Conservation (phyloP, 106 monocot species). For the Dioscorea zingiberensis region DNA sequence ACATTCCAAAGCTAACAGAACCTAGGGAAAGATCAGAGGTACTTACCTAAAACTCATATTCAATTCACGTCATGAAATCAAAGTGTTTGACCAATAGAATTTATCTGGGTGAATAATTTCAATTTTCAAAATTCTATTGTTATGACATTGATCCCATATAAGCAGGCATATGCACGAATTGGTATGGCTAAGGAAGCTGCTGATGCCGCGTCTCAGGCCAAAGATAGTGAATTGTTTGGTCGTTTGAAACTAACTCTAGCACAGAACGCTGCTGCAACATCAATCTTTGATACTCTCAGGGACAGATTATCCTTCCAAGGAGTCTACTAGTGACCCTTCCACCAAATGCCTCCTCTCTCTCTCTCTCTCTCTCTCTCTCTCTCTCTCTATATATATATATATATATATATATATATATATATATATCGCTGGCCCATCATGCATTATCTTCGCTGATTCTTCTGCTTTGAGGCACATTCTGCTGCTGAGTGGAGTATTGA, state of each 20-base stretch:
- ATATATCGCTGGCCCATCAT: no score
- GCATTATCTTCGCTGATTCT: no score
- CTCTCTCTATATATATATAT: no score
- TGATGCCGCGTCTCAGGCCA: slow-evolving; percentile 87
- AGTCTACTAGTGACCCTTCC: slow-evolving; percentile 23
- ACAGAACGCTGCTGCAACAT: slow-evolving; percentile 63
- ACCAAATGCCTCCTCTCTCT: no score
- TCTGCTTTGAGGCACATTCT: no score
- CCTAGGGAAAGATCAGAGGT: slow-evolving; percentile 94
- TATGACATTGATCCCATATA: neutral
- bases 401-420: no score
- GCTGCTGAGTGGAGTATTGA: no score
- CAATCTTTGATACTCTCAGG: slow-evolving; percentile 76
- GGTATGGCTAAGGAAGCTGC: slow-evolving; percentile 95
- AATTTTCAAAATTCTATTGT: no score
- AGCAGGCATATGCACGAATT: slow-evolving; percentile 80
- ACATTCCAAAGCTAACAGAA: slow-evolving; percentile 89
- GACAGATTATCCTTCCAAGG: slow-evolving; percentile 90
- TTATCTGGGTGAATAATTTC: no score
- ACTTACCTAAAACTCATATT: slow-evolving; percentile 1
- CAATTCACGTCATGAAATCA: neutral
- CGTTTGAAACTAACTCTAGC: slow-evolving; percentile 65
- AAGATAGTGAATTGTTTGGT: slow-evolving; percentile 81
- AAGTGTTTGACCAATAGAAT: no score
- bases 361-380: no score